Evolutionary conservation across 192 early-diverging fungal species (phyloP).

Genomic region (Podochytrium sp.): DNA sequence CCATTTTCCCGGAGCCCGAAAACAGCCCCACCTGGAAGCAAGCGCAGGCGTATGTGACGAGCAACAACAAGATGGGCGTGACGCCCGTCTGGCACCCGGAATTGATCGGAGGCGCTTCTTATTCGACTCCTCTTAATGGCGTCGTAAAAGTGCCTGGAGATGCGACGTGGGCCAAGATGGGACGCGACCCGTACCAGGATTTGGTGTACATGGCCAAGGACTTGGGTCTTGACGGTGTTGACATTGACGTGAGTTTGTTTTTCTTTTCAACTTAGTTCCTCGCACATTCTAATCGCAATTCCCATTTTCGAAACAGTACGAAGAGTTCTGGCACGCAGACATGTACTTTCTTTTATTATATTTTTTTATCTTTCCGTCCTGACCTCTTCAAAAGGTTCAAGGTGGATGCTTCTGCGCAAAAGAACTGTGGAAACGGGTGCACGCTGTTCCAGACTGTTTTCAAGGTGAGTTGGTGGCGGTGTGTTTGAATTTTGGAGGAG

Average conservation of each 20-base stretch:
- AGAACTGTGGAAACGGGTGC: slow-evolving; percentile 7
- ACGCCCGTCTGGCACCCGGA: not conserved
- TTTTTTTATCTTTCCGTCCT: no score
- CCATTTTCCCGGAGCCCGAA: slow-evolving; percentile 22
- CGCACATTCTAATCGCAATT: no score
- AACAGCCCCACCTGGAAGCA: not conserved
- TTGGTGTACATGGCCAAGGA: slow-evolving; percentile 21
- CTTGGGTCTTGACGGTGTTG: slow-evolving; percentile 6
- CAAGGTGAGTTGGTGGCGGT: no score
- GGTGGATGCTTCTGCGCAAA: not conserved
- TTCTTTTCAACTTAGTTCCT: no score
- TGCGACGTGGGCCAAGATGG: not conserved
- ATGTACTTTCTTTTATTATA: no score
- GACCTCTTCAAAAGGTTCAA: no score
- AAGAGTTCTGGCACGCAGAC: slow-evolving; percentile 29
- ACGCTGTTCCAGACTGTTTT: slow-evolving; percentile 11
- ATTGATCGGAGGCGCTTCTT: slow-evolving; percentile 1
- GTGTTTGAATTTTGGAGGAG: no score
- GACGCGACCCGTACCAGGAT: slow-evolving; percentile 16
- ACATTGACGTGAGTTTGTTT: no score
- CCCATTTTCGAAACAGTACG: no score
- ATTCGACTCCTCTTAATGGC: not conserved
- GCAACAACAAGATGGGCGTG: not conserved
- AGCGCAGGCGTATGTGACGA: not conserved
- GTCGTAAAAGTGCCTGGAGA: not conserved